Conservation (phyloP, 1,284 basidiomycete species). For the Gastroboletus turbinatus region DNA sequence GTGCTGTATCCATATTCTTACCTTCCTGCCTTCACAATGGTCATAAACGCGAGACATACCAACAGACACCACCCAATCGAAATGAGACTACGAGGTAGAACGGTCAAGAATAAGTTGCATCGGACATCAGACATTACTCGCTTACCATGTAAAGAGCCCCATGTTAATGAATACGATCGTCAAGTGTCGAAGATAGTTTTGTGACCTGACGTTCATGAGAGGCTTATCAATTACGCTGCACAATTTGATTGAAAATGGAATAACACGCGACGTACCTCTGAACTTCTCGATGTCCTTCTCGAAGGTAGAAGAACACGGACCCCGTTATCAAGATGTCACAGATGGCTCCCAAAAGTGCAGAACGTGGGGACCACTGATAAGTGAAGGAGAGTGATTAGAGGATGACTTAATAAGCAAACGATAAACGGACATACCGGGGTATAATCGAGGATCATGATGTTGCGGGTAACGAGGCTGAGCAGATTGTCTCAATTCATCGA, state of each 20-base stretch:
- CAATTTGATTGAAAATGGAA: background rate
- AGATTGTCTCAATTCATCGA: background rate
- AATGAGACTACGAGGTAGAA: slow-evolving; percentile 7
- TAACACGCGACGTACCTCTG: background rate
- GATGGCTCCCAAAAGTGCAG: slow-evolving; percentile 10
- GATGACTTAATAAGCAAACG: background rate
- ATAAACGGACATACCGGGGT: background rate
- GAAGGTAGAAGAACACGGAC: slow-evolving; percentile 20
- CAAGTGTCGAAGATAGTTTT: slow-evolving; percentile 12
- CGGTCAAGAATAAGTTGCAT: background rate
- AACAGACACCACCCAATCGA: slow-evolving; percentile 15
- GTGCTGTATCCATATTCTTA: background rate
- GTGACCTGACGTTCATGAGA: background rate
- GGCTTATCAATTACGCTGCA: no score
- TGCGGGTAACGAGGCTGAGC: background rate
- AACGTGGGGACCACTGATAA: slow-evolving; percentile 15
- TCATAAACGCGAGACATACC: background rate
- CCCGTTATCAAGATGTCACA: slow-evolving; percentile 18
- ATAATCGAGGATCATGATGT: background rate
- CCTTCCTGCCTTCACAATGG: background rate
- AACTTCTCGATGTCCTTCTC: slow-evolving; percentile 10
- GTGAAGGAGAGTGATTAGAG: background rate
- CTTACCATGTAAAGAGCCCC: slow-evolving; percentile 19
- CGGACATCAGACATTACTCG: background rate
- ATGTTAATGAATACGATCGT: slow-evolving; percentile 14